Percentiles rank a stretch among this genome's conserved stretches.
These are phyloP conservation scores for Hymenoscyphus salicellus DNA, from an alignment of 2,329 filamentous ascomycete genomes.

Conservation along the genomic window DNA sequence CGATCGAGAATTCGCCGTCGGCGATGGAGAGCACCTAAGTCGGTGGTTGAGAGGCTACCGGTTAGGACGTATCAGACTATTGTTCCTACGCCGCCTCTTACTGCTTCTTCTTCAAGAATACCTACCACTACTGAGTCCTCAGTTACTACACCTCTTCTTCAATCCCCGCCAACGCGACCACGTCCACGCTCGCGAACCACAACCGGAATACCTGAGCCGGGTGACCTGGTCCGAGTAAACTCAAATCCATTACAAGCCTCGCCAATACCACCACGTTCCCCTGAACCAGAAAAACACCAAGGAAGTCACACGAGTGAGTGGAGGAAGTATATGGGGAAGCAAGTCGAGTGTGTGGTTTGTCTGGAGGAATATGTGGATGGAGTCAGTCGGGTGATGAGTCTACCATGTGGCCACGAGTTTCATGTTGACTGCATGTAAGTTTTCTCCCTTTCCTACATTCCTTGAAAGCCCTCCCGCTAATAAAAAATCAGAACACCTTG, in stretches of 20 bases:
- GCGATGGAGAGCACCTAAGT: conserved; percentile 96
- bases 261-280: conserved; percentile 21
- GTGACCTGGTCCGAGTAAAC: conserved; percentile 45
- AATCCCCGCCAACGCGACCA: conserved; percentile 47
- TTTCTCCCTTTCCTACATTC: conserved; percentile 9
- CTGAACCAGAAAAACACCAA: conserved; percentile 47
- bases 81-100: conserved; percentile 53
- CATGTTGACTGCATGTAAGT: conserved; percentile 98
- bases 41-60: conserved; percentile 88
- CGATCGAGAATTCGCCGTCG: conserved; percentile 84
- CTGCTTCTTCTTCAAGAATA: conserved; percentile 52
- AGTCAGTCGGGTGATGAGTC: conserved; percentile 90
- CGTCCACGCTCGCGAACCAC: conserved; percentile 65
- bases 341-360: conserved; percentile 92
- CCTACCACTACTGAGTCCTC: conserved; percentile 65
- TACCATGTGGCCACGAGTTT: conserved; percentile 97
- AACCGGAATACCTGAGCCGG: conserved; percentile 55
- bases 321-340: conserved; percentile 65
- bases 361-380: conserved; percentile 95
- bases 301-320: conserved; percentile 51
- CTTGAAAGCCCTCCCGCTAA: conserved; percentile 15
- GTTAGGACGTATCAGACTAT: conserved; percentile 94
- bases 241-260: conserved; percentile 36
- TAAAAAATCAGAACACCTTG: conserved; percentile 72
- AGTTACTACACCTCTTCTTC: conserved; percentile 74